phyloP scores from a whole-genome alignment of 2,329 filamentous ascomycete genomes.

The Sporothrix variecibatus region DNA sequence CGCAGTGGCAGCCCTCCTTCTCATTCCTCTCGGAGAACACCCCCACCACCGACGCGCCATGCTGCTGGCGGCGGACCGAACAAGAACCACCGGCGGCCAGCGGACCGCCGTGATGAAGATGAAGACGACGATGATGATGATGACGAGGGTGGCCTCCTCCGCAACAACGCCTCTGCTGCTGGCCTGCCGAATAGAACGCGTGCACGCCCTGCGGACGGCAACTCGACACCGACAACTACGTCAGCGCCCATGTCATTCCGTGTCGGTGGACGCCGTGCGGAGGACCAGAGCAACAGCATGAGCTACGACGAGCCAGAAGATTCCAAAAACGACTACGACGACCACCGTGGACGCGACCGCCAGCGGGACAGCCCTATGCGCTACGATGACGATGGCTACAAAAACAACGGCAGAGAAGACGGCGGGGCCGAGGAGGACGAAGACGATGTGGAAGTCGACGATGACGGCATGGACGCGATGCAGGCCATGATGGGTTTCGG shows the following conservation, averaged over 20 bases:
- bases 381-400: background rate
- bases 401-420: background rate
- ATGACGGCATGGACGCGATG: constrained; percentile 74
- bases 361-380: background rate
- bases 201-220: background rate
- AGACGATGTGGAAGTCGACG: constrained; percentile 57
- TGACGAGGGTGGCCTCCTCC: background rate
- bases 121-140: background rate
- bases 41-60: background rate
- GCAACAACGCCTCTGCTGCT: background rate
- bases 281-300: constrained; percentile 22
- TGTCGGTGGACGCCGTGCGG: constrained; percentile 7
- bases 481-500: constrained; percentile 87
- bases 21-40: background rate
- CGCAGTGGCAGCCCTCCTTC: constrained; percentile 24
- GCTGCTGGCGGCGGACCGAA: background rate
- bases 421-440: constrained; percentile 44
- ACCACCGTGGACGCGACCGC: constrained; percentile 30
- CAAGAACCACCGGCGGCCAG: background rate
- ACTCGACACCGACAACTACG: background rate
- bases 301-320: constrained; percentile 32
- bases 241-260: constrained; percentile 29
- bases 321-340: constrained; percentile 66
- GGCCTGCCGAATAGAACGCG: constrained; percentile 26
- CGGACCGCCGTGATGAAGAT: background rate